These are phyloP conservation scores for Trichoderma cornu-damae DNA, from an alignment of 2,329 filamentous ascomycete species.

Conservation along the genomic window DNA sequence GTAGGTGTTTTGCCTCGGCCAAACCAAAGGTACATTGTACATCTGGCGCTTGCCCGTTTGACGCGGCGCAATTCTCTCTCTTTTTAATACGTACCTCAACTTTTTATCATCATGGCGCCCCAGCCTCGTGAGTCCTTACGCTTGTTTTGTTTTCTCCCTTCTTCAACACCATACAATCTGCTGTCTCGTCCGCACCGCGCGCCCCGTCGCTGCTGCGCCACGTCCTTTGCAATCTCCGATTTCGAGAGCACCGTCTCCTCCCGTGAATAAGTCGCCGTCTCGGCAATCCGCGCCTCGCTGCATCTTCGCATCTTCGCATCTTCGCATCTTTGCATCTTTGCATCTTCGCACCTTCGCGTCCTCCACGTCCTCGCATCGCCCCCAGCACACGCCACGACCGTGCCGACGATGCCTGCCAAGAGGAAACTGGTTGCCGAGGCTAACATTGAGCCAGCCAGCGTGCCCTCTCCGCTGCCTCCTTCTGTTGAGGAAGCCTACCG, in stretches of 20 bases:
- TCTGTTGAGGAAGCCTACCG: conserved; percentile 95
- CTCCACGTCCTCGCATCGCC: background rate
- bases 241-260: background rate
- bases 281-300: conserved; percentile 2
- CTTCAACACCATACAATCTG: background rate
- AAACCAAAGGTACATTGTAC: conserved; percentile 3
- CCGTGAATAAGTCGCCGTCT: background rate
- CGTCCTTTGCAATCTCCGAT: background rate
- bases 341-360: background rate
- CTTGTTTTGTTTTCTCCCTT: conserved; percentile 13
- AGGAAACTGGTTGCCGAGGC: conserved; percentile 32
- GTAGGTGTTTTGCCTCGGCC: background rate
- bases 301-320: conserved; percentile 1
- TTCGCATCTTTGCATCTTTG: conserved; percentile 1
- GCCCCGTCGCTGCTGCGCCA: background rate
- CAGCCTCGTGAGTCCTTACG: conserved; percentile 27
- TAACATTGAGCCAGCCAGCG: conserved; percentile 40
- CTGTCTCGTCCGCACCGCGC: background rate
- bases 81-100: conserved; percentile 11
- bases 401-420: conserved; percentile 34
- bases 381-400: background rate
- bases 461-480: conserved; percentile 65
- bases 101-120: conserved; percentile 26
- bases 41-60: background rate
- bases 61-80: background rate